These are phyloP conservation scores for Phytophthora melonis DNA, from an alignment of 352 stramenopile genomes.

Conservation along the genomic window DNA sequence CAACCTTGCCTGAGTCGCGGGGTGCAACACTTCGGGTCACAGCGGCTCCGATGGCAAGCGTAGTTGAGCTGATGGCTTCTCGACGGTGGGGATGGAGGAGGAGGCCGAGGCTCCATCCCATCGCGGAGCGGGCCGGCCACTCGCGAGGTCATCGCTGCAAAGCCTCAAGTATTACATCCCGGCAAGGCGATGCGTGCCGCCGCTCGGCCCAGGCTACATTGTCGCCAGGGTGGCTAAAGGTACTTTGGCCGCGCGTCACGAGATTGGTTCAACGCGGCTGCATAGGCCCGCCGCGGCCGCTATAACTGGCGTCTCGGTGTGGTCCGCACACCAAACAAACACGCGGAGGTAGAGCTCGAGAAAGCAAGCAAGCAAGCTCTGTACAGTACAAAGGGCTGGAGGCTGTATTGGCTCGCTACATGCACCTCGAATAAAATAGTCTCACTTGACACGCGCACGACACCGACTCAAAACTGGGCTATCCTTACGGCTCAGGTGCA, in stretches of 20 bases:
- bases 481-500: neutral
- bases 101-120: no score
- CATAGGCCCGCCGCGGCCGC: conserved; percentile 3
- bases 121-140: no score
- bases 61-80: neutral
- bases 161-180: neutral
- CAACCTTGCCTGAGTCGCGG: conserved; percentile 6
- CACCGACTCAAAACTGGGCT: conserved; percentile 30
- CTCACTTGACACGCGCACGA: neutral
- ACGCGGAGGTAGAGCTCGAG: neutral
- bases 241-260: neutral
- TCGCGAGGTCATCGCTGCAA: no score
- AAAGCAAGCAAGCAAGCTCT: neutral
- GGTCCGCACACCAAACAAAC: neutral
- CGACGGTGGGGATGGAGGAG: neutral
- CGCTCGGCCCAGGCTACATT: neutral
- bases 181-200: neutral
- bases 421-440: conserved; percentile 34
- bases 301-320: conserved; percentile 4
- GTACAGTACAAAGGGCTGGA: neutral
- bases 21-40: conserved; percentile 14
- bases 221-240: conserved; percentile 25
- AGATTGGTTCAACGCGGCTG: neutral
- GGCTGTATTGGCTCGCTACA: neutral
- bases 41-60: neutral